A percentile compares a stretch with the other conserved stretches of the same genome.
Conservation (phyloP, 1,284 basidiomycete genomes). For the Cerrena zonata region DNA sequence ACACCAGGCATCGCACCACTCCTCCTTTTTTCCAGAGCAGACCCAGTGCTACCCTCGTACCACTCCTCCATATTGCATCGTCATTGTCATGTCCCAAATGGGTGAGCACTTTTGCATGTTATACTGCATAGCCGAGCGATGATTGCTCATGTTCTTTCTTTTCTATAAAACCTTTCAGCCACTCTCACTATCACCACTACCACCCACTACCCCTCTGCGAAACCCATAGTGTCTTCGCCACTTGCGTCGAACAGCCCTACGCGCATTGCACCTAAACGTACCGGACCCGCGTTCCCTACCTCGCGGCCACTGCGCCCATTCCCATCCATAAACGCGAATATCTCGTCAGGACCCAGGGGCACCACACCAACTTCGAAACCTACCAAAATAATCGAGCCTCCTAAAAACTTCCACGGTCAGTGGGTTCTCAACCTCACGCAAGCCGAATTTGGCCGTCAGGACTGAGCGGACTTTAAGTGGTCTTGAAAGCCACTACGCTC, state of each 20-base stretch:
- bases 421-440: constrained; percentile 76
- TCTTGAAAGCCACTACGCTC: background rate
- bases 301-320: constrained; percentile 74
- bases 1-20: constrained; percentile 1
- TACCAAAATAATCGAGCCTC: constrained; percentile 71
- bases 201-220: constrained; percentile 21
- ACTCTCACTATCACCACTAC: constrained; percentile 28
- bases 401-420: constrained; percentile 60
- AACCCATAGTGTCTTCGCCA: constrained; percentile 50
- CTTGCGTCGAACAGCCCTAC: constrained; percentile 39
- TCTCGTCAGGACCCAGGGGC: constrained; percentile 11
- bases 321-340: constrained; percentile 46
- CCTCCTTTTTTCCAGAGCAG: background rate
- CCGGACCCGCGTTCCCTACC: constrained; percentile 51
- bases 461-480: constrained; percentile 30
- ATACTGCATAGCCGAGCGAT: background rate
- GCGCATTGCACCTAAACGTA: constrained; percentile 19
- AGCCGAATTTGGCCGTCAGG: constrained; percentile 70
- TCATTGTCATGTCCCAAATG: constrained; percentile 11
- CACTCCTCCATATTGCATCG: background rate
- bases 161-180: constrained; percentile 14
- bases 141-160: background rate
- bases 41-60: constrained; percentile 3
- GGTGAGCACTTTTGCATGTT: constrained; percentile 18
- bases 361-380: constrained; percentile 34